Evolutionary conservation across 2,329 filamentous ascomycete genomes (phyloP).

Genomic region (Calonectria hongkongensis): DNA sequence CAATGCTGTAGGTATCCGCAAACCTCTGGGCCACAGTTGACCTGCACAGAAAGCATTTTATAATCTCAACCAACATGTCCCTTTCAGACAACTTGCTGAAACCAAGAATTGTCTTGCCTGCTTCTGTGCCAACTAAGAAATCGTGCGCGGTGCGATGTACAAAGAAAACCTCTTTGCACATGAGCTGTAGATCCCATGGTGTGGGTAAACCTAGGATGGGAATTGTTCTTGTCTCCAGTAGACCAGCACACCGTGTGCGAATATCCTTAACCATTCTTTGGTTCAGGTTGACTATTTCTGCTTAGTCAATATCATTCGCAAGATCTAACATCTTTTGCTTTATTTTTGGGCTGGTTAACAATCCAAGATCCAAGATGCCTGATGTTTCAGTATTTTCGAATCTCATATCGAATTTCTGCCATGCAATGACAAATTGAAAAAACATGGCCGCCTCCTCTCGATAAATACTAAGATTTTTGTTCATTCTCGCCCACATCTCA

Average conservation of each 20-base stretch:
- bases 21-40: neutral
- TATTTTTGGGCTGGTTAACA: neutral
- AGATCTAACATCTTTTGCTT: neutral
- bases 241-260: conserved; percentile 5
- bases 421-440: conserved; percentile 6
- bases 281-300: neutral
- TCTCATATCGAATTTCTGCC: neutral
- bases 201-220: no score
- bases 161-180: neutral
- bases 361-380: neutral
- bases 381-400: neutral
- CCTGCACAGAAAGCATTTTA: neutral
- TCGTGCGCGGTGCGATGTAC: conserved; percentile 16
- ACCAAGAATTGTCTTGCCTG: conserved; percentile 3
- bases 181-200: neutral
- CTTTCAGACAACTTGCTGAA: neutral
- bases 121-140: conserved; percentile 13
- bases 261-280: neutral
- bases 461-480: conserved; percentile 5
- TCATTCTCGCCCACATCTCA: conserved; percentile 34
- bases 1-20: neutral
- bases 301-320: fast-evolving
- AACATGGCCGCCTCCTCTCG: conserved; percentile 23
- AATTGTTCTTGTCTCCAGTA: neutral
- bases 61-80: neutral